Conservation (phyloP, 495 filamentous ascomycete species). For the Penicillium arizonense region DNA sequence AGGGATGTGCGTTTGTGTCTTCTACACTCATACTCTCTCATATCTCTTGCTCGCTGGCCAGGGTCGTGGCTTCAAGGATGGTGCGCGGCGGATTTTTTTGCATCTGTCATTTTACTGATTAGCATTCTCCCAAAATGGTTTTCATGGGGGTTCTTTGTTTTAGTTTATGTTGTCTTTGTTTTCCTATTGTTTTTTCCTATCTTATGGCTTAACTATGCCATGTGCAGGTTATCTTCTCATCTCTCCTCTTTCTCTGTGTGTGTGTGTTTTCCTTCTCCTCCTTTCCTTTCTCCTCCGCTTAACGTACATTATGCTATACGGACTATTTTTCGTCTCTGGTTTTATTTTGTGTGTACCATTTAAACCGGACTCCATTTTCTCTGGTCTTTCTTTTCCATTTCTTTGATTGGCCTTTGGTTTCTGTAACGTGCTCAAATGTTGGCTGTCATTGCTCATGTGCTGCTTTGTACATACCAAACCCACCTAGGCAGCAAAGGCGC, state of each 20-base stretch:
- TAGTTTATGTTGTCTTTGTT: conserved; percentile 10
- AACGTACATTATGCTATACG: conserved; percentile 33
- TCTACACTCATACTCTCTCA: background rate
- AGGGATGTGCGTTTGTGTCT: background rate
- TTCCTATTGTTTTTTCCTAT: conserved; percentile 1
- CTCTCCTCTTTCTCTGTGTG: conserved; percentile 1
- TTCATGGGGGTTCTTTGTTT: conserved; percentile 11
- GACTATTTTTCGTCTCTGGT: background rate
- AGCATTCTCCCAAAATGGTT: conserved; percentile 18
- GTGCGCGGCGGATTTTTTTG: conserved; percentile 7
- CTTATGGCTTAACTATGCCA: conserved; percentile 14
- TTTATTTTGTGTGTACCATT: background rate
- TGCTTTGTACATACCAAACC: no score
- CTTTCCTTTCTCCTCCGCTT: conserved; percentile 10
- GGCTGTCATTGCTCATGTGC: background rate
- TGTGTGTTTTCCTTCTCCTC: conserved; percentile 4
- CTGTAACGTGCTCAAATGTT: background rate
- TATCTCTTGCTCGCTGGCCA: conserved; percentile 3
- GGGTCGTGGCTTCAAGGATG: conserved; percentile 4
- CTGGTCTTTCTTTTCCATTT: background rate
- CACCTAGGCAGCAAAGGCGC: no score
- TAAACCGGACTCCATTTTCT: background rate
- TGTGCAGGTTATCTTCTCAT: conserved; percentile 9
- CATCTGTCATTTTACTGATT: conserved; percentile 4
- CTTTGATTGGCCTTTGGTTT: background rate